Evolutionary conservation across 2,329 filamentous ascomycete genomes (phyloP), one percentile per base, ranked within the genome.

Genomic region (Fusarium denticulatum): DNA sequence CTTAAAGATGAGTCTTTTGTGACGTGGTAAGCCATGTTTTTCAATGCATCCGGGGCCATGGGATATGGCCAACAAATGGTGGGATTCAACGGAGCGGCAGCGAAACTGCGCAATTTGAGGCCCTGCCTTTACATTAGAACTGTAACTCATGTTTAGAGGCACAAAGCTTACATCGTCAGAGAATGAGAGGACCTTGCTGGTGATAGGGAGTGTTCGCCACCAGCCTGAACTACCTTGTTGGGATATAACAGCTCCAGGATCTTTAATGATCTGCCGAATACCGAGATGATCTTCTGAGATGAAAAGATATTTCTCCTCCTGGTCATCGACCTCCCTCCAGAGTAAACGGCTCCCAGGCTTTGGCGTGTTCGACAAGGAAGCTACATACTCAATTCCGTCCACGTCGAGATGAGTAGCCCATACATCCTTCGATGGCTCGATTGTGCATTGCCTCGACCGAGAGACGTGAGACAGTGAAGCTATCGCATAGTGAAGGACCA

Each of bases 251-350:
- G 18, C 39, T 36, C 22, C 24, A 9, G 45, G 26, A 24, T 50
- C 34, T 8, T 68, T 56, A 16, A 53, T 36, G 28, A 73, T 57
- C 22, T 68, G 39, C 13, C 57, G 62, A 30, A 73, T 69, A 12
- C 71, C 71, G 16, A 74, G 22, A n/a, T 73, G 50, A 37, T 74
- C 71, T 24, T 73, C 71, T 16, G 57, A 60, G 5, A 74, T 47
- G 34, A 49, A 74, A 26, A 74, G 20, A 26, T n/a, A 30, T 18
- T 32, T 47, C 8, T 30, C 47, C 10, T 45, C 30, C 7, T 30
- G n/a, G 1, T 7, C 34, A 4, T 28, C 1, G 0, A 14, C 2
- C 24, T 59, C 57, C 11, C 36, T 34, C 70, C 70, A 73, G 24
- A 73, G 39, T 8, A 71, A 6, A 7, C 52, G 52, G 16, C 32